These are phyloP conservation scores for Pterocarpus macrocarpus DNA, from an alignment of 306 rosid genomes.

Conservation along the genomic window DNA sequence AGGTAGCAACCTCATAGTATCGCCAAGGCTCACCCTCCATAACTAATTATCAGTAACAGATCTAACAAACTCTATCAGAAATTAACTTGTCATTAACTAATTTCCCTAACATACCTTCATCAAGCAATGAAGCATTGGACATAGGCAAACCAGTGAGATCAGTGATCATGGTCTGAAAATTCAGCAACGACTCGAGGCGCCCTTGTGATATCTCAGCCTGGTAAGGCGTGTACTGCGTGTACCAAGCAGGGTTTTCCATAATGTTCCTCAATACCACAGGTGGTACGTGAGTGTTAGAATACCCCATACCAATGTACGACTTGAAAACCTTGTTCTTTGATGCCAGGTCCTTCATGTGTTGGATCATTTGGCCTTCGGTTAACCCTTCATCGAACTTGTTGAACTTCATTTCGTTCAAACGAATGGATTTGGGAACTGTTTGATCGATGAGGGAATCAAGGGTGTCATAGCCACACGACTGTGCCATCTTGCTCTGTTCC, in stretches of 20 bases:
- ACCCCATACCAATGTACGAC: slow-evolving; percentile 93
- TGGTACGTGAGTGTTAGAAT: slow-evolving; percentile 90
- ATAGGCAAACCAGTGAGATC: slow-evolving; percentile 97
- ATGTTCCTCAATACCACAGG: slow-evolving; percentile 96
- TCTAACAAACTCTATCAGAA: not conserved
- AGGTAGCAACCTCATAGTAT: no score
- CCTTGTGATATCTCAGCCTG: slow-evolving; percentile 99
- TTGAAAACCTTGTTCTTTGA: slow-evolving; percentile 84
- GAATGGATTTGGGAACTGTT: slow-evolving; percentile 92
- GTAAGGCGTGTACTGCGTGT: slow-evolving; percentile 97
- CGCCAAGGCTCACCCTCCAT: no score
- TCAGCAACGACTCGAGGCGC: slow-evolving; percentile 88
- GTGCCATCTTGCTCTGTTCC: slow-evolving; percentile 85
- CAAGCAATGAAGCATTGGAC: slow-evolving; percentile 98
- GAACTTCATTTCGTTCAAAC: slow-evolving; percentile 74
- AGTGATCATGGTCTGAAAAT: slow-evolving; percentile 84
- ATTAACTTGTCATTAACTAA: not conserved
- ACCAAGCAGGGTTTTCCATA: slow-evolving; percentile 99
- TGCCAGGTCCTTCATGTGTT: slow-evolving; percentile 84
- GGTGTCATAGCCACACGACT: slow-evolving; percentile 61
- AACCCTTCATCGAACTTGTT: slow-evolving; percentile 83
- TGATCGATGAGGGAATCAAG: slow-evolving; percentile 86
- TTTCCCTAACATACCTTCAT: slow-evolving; percentile 62
- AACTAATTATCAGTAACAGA: not conserved
- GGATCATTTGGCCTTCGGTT: slow-evolving; percentile 91